Evolutionary conservation across 1,139 yeast species (phyloP).

Genomic region (Saccharomyces hybrid): DNA sequence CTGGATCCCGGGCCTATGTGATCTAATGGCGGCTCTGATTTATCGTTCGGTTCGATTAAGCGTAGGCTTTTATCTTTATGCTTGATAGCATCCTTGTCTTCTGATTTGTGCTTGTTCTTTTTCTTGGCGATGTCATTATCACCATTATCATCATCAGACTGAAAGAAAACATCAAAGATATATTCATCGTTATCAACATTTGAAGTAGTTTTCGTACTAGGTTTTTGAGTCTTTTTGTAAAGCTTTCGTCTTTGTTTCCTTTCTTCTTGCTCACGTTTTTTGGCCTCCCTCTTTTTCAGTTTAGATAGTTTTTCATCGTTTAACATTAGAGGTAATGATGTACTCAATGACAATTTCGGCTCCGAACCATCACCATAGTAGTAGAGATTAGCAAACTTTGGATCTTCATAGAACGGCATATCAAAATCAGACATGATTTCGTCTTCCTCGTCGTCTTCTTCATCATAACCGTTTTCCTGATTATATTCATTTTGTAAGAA

Average conservation of each 20-base stretch:
- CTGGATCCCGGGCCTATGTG: slow-evolving; percentile 22
- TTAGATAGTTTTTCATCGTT: slow-evolving; percentile 27
- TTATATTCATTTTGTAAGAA: slow-evolving; percentile 22
- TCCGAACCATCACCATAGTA: slow-evolving; percentile 29
- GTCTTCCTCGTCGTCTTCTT: slow-evolving; percentile 29
- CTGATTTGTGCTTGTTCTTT: slow-evolving; percentile 6
- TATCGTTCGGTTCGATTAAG: slow-evolving; percentile 4
- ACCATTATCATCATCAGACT: slow-evolving; percentile 29
- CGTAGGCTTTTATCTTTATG: slow-evolving; percentile 2
- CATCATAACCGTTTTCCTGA: slow-evolving; percentile 30
- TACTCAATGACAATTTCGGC: slow-evolving; percentile 27
- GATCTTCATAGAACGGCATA: slow-evolving; percentile 35
- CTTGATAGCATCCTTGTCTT: slow-evolving; percentile 1
- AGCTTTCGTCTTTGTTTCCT: slow-evolving; percentile 22
- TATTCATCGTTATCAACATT: slow-evolving; percentile 28
- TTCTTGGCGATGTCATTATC: slow-evolving; percentile 16
- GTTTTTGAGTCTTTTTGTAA: slow-evolving; percentile 17
- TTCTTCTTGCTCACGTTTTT: slow-evolving; percentile 33
- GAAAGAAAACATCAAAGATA: slow-evolving; percentile 30
- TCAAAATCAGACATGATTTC: slow-evolving; percentile 31
- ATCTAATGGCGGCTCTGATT: slow-evolving; percentile 22
- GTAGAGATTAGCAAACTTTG: slow-evolving; percentile 30
- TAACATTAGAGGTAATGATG: slow-evolving; percentile 36
- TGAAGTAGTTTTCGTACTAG: slow-evolving; percentile 12
- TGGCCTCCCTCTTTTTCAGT: slow-evolving; percentile 25